Percentiles rank a stretch among this genome's conserved stretches.
phyloP scores from a whole-genome alignment of 2,329 filamentous ascomycete genomes.

The Alternaria novae-zelandiae region DNA sequence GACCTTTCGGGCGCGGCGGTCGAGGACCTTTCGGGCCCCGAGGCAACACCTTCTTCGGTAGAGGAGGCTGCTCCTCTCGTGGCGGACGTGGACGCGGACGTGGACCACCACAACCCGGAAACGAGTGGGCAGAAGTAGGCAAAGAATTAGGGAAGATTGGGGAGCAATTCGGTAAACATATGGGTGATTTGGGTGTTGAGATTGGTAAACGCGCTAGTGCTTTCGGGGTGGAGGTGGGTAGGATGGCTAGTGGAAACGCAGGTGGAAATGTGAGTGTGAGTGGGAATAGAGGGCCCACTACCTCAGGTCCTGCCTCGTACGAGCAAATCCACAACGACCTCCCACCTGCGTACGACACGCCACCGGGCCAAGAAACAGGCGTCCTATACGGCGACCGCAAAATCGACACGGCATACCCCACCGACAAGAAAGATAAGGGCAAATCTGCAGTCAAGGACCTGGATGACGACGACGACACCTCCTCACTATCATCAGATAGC shows the following conservation, averaged over 20 bases:
- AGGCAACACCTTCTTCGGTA: slow-evolving; percentile 7
- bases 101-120: slow-evolving; percentile 8
- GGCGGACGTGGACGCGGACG: slow-evolving; percentile 1
- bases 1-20: slow-evolving; percentile 14
- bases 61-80: background rate
- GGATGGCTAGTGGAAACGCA: slow-evolving; percentile 5
- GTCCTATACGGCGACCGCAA: slow-evolving; percentile 15
- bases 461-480: slow-evolving; percentile 26
- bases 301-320: background rate
- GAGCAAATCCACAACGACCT: slow-evolving; percentile 14
- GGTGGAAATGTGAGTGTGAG: slow-evolving; percentile 5
- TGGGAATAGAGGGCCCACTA: background rate
- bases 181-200: slow-evolving; percentile 38
- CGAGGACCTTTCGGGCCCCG: slow-evolving; percentile 9
- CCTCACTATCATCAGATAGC: slow-evolving; percentile 31
- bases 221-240: slow-evolving; percentile 28
- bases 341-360: slow-evolving; percentile 21
- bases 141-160: slow-evolving; percentile 28
- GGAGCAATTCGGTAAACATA: slow-evolving; percentile 41
- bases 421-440: background rate
- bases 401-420: background rate
- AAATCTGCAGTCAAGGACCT: slow-evolving; percentile 6
- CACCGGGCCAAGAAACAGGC: slow-evolving; percentile 29
- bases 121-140: slow-evolving; percentile 16
- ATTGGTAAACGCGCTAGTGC: slow-evolving; percentile 34